Evolutionary conservation across 1,139 yeast genomes (phyloP), one percentile per base, ranked within the genome.

Genomic region (Saccharomyces hybrid): DNA sequence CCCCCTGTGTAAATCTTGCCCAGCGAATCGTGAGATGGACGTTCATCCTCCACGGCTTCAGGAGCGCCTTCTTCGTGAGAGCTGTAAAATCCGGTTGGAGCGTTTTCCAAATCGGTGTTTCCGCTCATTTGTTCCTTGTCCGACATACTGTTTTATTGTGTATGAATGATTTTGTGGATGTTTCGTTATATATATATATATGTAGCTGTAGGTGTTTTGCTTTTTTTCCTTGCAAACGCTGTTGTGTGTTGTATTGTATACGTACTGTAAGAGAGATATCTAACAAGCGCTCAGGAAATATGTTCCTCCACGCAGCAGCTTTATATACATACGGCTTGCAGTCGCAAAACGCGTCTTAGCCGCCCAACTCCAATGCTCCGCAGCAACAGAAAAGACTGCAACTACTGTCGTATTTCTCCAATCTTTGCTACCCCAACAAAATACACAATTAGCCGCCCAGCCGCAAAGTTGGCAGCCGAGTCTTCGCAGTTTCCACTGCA

Each of bases 1-100:
- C 72, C 73, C 1, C 68, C 59, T 0, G 75, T 71, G 54, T 56
- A 62, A 49, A 62, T 57, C 53, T 57, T 60, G 31, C 62, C 60
- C 19, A 61, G 66, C 58, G 61, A 71, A 12, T 57, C 61, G 7
- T 47, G 19, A 2, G 60, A 46, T 34, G 50, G 26, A 16, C n/a
- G 44, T 38, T 38, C 34, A 34, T 50, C 52, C n/a, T 49, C 42
- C 7, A 47, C 42, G n/a, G 28, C 46, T 31, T 48, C 42, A 42
- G 50, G 52, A 16, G 29, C 51, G 28, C 38, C 42, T 4, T 50
- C 50, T 26, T 50, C 53, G 47, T 47, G 47, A 6, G 47, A 52
- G 4, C 32, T 27, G n/a, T 47, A 9, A 11, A 48, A 50, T 34
- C 42, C 50, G 4, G 44, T n/a, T 49, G 51, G 31, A 29, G 50